Conservation (phyloP, 176 grass and related monocot genomes). For the Miscanthus lutarioriparius region DNA sequence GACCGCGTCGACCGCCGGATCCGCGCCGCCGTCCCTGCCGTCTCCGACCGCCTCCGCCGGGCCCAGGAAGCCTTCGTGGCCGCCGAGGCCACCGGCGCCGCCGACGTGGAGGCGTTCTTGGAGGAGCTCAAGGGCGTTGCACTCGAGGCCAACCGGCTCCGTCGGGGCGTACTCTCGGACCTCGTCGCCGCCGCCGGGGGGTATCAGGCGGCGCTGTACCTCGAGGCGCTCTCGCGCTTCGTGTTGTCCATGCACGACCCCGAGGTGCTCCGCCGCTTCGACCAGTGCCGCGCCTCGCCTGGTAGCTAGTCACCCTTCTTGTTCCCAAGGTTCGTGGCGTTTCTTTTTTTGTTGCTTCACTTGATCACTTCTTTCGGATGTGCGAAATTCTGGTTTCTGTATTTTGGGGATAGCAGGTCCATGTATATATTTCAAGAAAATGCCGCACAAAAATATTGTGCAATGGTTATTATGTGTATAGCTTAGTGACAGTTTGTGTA, state of each 20-base stretch:
- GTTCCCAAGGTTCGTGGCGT: constrained; percentile 33
- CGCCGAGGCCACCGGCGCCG: constrained; percentile 33
- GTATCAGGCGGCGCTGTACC: constrained; percentile 60
- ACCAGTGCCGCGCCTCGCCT: constrained; percentile 49
- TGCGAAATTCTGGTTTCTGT: constrained; percentile 48
- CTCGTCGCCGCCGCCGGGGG: constrained; percentile 56
- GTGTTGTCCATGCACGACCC: constrained; percentile 62
- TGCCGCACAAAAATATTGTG: constrained; percentile 4
- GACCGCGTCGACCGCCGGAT: constrained; percentile 66
- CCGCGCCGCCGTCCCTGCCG: constrained; percentile 46
- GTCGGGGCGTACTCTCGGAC: constrained; percentile 55
- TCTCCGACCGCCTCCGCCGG: constrained; percentile 63
- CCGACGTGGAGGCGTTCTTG: constrained; percentile 49
- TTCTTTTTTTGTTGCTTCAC: not conserved
- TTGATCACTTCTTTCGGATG: constrained; percentile 9
- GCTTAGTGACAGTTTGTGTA: not conserved
- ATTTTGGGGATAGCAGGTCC: constrained; percentile 10
- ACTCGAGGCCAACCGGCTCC: constrained; percentile 58
- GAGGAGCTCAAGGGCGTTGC: constrained; percentile 43
- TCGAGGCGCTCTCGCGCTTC: constrained; percentile 58
- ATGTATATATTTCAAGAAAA: constrained; percentile 17
- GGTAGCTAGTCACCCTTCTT: constrained; percentile 47
- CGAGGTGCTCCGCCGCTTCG: constrained; percentile 58
- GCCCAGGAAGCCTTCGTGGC: constrained; percentile 48
- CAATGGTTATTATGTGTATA: constrained; percentile 10